Conservation (phyloP, 176 grass and related monocot species). For the Olyra latifolia region DNA sequence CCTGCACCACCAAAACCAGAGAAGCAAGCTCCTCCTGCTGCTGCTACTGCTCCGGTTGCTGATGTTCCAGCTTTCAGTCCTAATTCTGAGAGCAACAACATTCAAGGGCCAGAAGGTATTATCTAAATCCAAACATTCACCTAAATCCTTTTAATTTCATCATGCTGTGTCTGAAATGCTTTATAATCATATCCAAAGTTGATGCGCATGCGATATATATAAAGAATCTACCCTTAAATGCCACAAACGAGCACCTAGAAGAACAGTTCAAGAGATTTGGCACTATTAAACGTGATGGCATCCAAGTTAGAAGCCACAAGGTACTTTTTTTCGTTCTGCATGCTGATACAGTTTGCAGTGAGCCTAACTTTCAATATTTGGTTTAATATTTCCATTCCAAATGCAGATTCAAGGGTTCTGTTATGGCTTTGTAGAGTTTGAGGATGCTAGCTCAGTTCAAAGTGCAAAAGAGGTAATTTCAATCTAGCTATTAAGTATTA, state of each 20-base stretch:
- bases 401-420: conserved; percentile 92
- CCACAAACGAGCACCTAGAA: conserved; percentile 73
- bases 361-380: not conserved
- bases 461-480: conserved; percentile 76
- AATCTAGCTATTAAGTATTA: not conserved
- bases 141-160: conserved; percentile 14
- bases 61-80: conserved; percentile 64
- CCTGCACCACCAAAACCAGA: conserved; percentile 53
- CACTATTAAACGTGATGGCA: conserved; percentile 64
- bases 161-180: conserved; percentile 21
- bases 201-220: conserved; percentile 84
- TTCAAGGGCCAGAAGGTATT: conserved; percentile 85
- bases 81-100: conserved; percentile 56
- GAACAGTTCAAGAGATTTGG: conserved; percentile 92
- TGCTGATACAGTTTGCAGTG: not conserved
- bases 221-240: conserved; percentile 68
- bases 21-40: conserved; percentile 40
- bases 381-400: conserved; percentile 15
- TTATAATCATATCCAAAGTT: conserved; percentile 40
- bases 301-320: conserved; percentile 99
- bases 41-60: conserved; percentile 38
- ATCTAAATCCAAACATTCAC: not conserved
- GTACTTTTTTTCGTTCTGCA: conserved; percentile 35
- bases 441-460: conserved; percentile 78
- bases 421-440: conserved; percentile 94